Base-by-base conservation (phyloP, 2,329 filamentous ascomycete species). In the Magnaporthales sp. region DNA sequence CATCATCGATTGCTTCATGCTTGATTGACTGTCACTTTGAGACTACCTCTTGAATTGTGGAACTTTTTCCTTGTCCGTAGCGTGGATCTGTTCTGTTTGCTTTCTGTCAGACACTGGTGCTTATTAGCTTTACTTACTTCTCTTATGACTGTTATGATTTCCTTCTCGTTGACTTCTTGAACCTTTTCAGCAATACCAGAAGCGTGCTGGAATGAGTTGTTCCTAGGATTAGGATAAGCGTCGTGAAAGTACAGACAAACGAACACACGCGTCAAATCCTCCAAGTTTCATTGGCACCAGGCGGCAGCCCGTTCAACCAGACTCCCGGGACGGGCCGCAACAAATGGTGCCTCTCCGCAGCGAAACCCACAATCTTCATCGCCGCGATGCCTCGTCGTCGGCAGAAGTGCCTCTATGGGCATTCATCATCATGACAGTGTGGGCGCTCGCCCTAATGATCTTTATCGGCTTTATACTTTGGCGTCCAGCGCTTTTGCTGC, bases 391-490 rank as follows among this genome's bases (percentile, higher is more conserved):
- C 30, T 31, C 60, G 8, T 24, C 30, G 11, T 38, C 61, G 2
- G 30, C 61, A 27, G 63, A 65, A 4, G 63, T 65, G 38, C 63
- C 63, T 13, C 46, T 65, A 3, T 65, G 63, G 63, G 63, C 63
- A 46, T 65, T 65, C 27, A 19, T 65, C 63, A 54, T 65, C 46
- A 65, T 65, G 63, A 65, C 63, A 4, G 8, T 31, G 15, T 65
- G 54, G 27, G 27, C 63, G 9, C 51, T 65, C 22, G n/a, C 29
- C n/a, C 51, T 65, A 13, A 65, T 65, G 63, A 24, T 19, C 32
- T 65, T 65, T 29, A 30, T 65, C 7, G 38, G 38, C 15, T 19
- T 65, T 15, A 27, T 65, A 4, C 27, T 65, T 6, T 65, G 63
- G 63, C 26, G 46, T 3, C 63, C 63, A n/a, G 63, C 24, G 31